Evolutionary conservation across 129 eudicot genomes (phyloP).

Genomic region (Saussurea involucrata): DNA sequence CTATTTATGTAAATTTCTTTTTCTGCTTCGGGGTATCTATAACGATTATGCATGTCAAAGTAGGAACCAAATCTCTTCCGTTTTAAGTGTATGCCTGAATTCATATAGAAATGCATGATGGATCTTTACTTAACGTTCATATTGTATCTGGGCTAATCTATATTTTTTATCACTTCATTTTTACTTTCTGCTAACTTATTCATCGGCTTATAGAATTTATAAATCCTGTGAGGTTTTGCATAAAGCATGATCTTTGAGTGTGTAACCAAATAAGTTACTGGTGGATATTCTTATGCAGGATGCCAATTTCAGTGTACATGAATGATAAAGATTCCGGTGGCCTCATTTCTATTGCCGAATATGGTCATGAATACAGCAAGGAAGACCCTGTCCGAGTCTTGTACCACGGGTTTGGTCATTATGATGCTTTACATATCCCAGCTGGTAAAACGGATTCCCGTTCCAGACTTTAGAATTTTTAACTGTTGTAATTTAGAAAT

Average conservation of each 20-base stretch:
- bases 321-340: constrained; percentile 76
- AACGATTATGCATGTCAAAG: no score
- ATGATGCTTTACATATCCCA: constrained; percentile 80
- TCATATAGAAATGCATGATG: no score
- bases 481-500: constrained; percentile 13
- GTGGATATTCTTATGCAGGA: constrained; percentile 38
- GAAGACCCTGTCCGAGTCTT: constrained; percentile 73
- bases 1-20: no score
- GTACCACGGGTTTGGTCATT: constrained; percentile 92
- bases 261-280: background rate
- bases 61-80: no score
- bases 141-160: background rate
- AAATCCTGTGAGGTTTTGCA: background rate
- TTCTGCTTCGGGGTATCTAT: no score
- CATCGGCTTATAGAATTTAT: background rate
- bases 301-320: constrained; percentile 96
- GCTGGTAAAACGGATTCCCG: constrained; percentile 44
- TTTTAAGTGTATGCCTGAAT: no score
- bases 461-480: constrained; percentile 53
- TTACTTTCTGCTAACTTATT: no score
- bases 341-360: constrained; percentile 87
- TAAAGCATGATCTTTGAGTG: background rate
- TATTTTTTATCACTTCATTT: no score
- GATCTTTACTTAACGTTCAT: no score
- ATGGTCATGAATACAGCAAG: constrained; percentile 85